A percentile compares a stretch with the other conserved stretches of the same genome.
phyloP scores from a whole-genome alignment of 2,329 filamentous ascomycete genomes.

The Pyricularia grisea region DNA sequence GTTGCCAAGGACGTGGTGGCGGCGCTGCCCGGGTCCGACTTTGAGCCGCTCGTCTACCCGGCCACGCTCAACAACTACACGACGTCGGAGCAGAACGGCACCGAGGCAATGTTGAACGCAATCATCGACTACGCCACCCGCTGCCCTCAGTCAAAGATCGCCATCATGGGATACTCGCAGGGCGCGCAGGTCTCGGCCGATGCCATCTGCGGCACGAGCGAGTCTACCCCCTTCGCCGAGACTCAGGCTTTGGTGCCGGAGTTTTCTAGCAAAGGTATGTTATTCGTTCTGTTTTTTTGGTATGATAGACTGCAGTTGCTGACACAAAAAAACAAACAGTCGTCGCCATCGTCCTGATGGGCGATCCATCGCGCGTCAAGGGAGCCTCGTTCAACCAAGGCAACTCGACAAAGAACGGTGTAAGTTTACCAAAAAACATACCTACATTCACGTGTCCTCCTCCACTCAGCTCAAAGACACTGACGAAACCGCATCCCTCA shows the following conservation, averaged over 20 bases:
- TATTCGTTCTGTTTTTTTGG: not conserved
- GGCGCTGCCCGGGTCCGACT: constrained; percentile 20
- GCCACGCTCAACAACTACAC: constrained; percentile 52
- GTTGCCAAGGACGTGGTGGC: constrained; percentile 20
- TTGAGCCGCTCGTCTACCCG: constrained; percentile 37
- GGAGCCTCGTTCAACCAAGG: constrained; percentile 19
- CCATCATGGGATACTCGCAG: constrained; percentile 54
- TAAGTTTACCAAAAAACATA: constrained; percentile 3
- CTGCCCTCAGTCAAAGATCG: constrained; percentile 47
- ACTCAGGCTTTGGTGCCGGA: constrained; percentile 8
- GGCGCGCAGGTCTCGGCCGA: constrained; percentile 24
- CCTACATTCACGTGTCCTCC: not conserved
- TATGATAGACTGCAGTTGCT: not conserved
- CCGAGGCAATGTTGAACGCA: constrained; percentile 36
- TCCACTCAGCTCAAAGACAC: not conserved
- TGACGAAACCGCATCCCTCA: not conserved
- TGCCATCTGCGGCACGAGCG: constrained; percentile 16
- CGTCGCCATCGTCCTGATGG: constrained; percentile 24
- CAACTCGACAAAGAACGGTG: constrained; percentile 18
- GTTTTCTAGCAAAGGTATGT: not conserved
- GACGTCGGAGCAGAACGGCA: constrained; percentile 47
- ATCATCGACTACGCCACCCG: constrained; percentile 46
- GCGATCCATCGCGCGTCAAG: constrained; percentile 22
- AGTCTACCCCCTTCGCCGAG: constrained; percentile 9
- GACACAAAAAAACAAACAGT: constrained; percentile 10